These are phyloP conservation scores for Cyberlindnera euphorbiae DNA, from an alignment of 805 yeast species.

Conservation along the genomic window DNA sequence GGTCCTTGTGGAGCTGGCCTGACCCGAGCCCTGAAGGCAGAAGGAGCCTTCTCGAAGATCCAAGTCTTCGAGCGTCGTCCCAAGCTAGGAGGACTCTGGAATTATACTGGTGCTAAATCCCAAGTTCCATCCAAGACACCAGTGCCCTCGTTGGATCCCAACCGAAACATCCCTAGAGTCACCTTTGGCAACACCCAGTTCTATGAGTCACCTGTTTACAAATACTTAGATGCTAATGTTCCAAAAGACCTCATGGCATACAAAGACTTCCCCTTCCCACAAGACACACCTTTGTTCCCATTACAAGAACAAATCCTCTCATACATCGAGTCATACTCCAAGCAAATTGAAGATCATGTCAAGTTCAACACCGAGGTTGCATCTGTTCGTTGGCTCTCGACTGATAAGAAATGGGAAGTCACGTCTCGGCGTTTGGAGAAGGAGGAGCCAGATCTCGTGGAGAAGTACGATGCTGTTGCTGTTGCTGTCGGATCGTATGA, in stretches of 20 bases:
- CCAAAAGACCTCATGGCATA: slow-evolving; percentile 64
- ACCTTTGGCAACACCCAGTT: slow-evolving; percentile 25
- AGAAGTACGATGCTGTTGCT: slow-evolving; percentile 55
- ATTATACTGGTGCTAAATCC: slow-evolving; percentile 31
- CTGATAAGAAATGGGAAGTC: slow-evolving; percentile 39
- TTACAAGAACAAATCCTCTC: slow-evolving; percentile 52
- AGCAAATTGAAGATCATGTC: slow-evolving; percentile 37
- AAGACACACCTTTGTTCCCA: slow-evolving; percentile 49
- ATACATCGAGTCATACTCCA: slow-evolving; percentile 55
- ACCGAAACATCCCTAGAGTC: slow-evolving; percentile 16
- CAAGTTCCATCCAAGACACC: slow-evolving; percentile 3
- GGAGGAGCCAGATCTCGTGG: slow-evolving; percentile 14
- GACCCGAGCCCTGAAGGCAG: slow-evolving; percentile 57
- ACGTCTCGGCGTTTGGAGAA: slow-evolving; percentile 29
- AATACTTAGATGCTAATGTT: slow-evolving; percentile 65
- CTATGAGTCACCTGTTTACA: slow-evolving; percentile 57
- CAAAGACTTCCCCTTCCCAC: slow-evolving; percentile 45
- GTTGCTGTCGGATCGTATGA: slow-evolving; percentile 64
- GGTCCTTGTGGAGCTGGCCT: slow-evolving; percentile 73
- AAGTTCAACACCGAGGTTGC: slow-evolving; percentile 45
- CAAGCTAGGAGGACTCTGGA: slow-evolving; percentile 80
- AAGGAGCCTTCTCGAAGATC: slow-evolving; percentile 39
- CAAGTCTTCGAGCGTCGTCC: slow-evolving; percentile 56
- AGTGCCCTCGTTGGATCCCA: slow-evolving; percentile 31
- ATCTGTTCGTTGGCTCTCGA: slow-evolving; percentile 28